phyloP scores from a whole-genome alignment of 345 rosid species.

The Geranium brycei region DNA sequence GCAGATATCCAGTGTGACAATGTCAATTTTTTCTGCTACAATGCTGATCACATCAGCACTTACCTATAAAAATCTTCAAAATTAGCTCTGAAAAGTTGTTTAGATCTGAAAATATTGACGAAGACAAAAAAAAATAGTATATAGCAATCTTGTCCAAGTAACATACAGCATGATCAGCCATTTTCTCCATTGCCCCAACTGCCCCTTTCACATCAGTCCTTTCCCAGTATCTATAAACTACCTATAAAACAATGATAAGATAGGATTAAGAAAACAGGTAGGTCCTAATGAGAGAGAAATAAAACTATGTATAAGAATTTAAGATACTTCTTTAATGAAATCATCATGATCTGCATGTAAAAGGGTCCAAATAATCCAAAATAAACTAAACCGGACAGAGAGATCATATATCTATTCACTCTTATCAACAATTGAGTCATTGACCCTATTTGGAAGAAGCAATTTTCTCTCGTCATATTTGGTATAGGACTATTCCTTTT shows the following conservation, averaged over 20 bases:
- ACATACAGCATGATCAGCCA: constrained; percentile 86
- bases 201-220: constrained; percentile 73
- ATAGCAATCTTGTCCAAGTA: constrained; percentile 3
- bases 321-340: background rate
- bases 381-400: no score
- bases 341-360: background rate
- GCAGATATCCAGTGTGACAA: constrained; percentile 67
- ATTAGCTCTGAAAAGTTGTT: background rate
- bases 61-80: constrained; percentile 37
- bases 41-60: constrained; percentile 66
- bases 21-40: constrained; percentile 53
- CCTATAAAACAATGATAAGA: constrained; percentile 32
- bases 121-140: background rate
- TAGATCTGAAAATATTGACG: background rate
- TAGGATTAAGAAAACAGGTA: constrained; percentile 10
- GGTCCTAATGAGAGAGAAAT: background rate
- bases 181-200: constrained; percentile 68
- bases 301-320: background rate
- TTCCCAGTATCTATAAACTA: constrained; percentile 75
- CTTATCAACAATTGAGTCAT: no score
- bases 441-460: no score
- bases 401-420: no score
- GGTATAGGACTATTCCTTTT: no score
- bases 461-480: no score
- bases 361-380: no score